A percentile compares a stretch with the other conserved stretches of the same genome.
Evolutionary conservation across 2,329 filamentous ascomycete genomes (phyloP).

Genomic region (Sclerotinia subarctica): DNA sequence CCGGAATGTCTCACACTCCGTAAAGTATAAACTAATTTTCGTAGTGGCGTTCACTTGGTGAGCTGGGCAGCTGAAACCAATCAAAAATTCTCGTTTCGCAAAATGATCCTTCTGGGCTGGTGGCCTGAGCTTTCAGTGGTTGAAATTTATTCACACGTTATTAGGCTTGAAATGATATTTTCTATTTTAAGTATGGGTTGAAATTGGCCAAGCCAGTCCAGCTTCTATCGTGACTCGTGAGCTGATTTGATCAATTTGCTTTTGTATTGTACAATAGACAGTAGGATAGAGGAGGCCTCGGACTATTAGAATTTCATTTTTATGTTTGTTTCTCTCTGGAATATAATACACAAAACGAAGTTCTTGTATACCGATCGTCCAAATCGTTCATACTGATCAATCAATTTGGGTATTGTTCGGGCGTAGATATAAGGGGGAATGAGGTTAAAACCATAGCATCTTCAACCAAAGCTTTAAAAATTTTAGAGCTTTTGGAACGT

Average conservation of each 20-base stretch:
- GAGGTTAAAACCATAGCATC: not conserved
- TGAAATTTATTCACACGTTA: conserved; percentile 1
- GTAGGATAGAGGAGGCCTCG: not conserved
- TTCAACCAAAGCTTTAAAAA: not conserved
- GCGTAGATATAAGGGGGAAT: not conserved
- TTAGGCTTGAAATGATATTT: not conserved
- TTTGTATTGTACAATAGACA: not conserved
- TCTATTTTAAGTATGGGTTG: not conserved
- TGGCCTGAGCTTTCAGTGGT: not conserved
- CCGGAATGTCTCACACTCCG: not conserved
- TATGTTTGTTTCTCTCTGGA: not conserved
- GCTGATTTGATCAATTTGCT: conserved; percentile 2
- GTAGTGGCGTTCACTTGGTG: not conserved
- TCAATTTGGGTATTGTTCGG: not conserved
- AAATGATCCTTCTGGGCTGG: not conserved
- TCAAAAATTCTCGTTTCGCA: not conserved
- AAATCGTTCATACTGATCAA: not conserved
- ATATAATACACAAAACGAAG: not conserved
- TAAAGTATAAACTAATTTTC: not conserved
- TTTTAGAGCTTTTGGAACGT: not conserved
- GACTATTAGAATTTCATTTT: not conserved
- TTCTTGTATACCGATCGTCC: no score
- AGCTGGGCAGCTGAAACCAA: conserved; percentile 14
- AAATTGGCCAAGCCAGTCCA: not conserved
- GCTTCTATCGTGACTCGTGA: not conserved